Base-by-base conservation (phyloP, 2,329 filamentous ascomycete genomes). In the Venturia carpophila region DNA sequence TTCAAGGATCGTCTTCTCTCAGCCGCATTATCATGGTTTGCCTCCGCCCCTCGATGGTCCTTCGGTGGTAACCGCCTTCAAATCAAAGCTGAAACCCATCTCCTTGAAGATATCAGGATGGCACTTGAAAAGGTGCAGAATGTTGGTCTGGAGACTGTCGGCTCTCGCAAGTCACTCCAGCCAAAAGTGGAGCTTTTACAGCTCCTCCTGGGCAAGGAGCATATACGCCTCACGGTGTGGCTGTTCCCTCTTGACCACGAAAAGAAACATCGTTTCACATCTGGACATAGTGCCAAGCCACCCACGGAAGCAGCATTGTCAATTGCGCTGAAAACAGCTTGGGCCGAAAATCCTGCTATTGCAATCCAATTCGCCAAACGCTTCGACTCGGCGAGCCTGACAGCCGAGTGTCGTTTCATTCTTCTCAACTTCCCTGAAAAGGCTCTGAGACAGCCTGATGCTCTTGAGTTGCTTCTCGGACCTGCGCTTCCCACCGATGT, bases 61-160 rank as follows among this genome's bases (percentile, higher is more conserved):
- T 97, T 94, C 75, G 94, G 94, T 65, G 94, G 93, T 71, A 99
- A 97, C 73, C 84, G 90, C 61, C 79, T 99, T 19, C 94, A 99
- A 73, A 81, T 97, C 63, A 97, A 96, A 79, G 93, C 95, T 0
- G 94, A 99, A 76, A 85, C 91, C 42, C 88, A 89, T 69, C 79
- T 96, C 21, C 83, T 97, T 47, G 82, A 83, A 7, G 92, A 97
- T 73, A 87, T 97, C 43, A 79, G 87, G 61, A 74, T 77, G 13
- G 84, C 87, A 17, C 77, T 99, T 67, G 85, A 86, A 68, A 81
- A 79, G 2, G 83, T 92, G 13, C 80, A 84, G 0, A 80, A 79
- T 66, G 84, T 90, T 43, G 87, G 85, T 4, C 78, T 66, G 5
- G 73, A 73, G 41, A 67, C 73, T 15, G 71, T 75, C 19, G 74